These are phyloP conservation scores for Aureobasidium vineae DNA, from an alignment of 2,329 filamentous ascomycete genomes.

Conservation along the genomic window DNA sequence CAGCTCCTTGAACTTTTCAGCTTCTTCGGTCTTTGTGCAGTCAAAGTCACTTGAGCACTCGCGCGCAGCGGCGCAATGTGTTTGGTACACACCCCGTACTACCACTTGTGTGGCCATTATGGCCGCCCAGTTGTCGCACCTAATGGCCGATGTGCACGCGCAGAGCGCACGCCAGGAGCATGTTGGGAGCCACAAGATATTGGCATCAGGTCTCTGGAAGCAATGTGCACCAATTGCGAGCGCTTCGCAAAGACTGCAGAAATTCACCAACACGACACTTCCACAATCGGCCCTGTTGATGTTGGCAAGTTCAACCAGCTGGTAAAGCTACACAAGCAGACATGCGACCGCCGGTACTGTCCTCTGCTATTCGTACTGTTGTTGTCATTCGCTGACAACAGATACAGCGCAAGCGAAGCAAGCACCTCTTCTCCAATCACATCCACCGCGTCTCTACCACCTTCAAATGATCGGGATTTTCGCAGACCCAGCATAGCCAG, in stretches of 20 bases:
- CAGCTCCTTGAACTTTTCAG: not conserved
- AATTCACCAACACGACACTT: not conserved
- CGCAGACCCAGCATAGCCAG: not conserved
- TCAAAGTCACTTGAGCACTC: not conserved
- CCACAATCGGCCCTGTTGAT: not conserved
- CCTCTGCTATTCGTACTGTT: too few species aligned
- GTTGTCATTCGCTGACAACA: not conserved
- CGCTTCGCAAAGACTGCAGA: not conserved
- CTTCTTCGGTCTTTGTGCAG: not conserved
- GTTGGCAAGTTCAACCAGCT: constrained; percentile 10
- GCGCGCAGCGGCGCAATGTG: not conserved
- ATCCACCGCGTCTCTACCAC: not conserved
- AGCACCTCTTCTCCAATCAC: not conserved
- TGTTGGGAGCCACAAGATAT: not conserved
- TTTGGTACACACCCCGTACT: constrained; percentile 8
- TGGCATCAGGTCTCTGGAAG: not conserved
- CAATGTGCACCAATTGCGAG: not conserved
- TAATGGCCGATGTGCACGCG: constrained; percentile 16
- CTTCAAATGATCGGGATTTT: not conserved
- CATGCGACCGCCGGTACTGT: constrained; percentile 1
- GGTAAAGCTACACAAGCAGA: constrained; percentile 9
- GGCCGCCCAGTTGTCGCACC: not conserved
- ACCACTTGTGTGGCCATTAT: constrained; percentile 19
- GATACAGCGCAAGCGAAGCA: not conserved
- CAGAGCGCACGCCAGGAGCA: not conserved